phyloP scores from a whole-genome alignment of 208 protist genomes.

The Trypanosoma melophagium region DNA sequence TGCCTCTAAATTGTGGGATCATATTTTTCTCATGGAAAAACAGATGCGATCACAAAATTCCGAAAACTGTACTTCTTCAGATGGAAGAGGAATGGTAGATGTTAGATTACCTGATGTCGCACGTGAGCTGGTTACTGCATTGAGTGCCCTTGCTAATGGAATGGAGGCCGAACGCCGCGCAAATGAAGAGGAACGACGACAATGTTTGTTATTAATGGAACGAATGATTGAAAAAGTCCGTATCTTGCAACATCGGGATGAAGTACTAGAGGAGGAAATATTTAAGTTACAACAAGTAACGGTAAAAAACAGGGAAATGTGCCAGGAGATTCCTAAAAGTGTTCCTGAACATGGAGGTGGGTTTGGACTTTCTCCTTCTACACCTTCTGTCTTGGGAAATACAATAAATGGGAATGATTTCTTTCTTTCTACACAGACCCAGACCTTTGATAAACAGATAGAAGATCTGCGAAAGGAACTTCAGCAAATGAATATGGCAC shows the following conservation, averaged over 20 bases:
- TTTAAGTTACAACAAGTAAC: not conserved
- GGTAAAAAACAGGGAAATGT: not conserved
- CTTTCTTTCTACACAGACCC: not conserved
- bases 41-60: not conserved
- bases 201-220: constrained; percentile 30
- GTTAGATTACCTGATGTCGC: not conserved
- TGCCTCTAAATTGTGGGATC: constrained; percentile 9
- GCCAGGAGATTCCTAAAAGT: not conserved
- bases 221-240: constrained; percentile 30
- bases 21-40: not conserved
- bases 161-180: constrained; percentile 36
- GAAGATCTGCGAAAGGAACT: constrained; percentile 9
- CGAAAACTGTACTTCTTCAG: too few relatives aligned
- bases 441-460: not conserved
- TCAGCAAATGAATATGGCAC: not conserved
- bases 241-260: constrained; percentile 26
- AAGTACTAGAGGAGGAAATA: constrained; percentile 11
- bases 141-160: constrained; percentile 32
- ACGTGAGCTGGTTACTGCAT: constrained; percentile 34
- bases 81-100: not conserved
- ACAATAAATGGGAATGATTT: not conserved
- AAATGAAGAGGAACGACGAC: constrained; percentile 28
- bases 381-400: not conserved
- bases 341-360: not conserved
- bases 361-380: not conserved